Evolutionary conservation across 2,329 filamentous ascomycete genomes (phyloP).

Genomic region (Fusarium luffae): DNA sequence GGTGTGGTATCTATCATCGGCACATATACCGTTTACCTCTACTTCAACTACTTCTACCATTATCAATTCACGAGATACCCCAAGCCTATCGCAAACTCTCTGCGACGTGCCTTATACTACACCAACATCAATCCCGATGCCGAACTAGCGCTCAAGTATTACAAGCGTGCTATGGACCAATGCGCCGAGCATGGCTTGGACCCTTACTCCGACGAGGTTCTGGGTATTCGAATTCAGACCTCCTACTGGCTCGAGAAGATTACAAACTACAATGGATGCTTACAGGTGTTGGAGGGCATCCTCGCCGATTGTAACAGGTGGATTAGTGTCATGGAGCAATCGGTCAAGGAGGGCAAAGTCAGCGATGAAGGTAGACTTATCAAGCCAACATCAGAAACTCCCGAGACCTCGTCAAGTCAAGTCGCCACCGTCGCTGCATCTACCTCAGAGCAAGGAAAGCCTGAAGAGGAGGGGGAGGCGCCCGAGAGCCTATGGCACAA

Average conservation of each 20-base stretch:
- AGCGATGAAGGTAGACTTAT: slow-evolving; percentile 53
- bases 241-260: slow-evolving; percentile 83
- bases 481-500: slow-evolving; percentile 65
- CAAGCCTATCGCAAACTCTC: slow-evolving; percentile 76
- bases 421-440: slow-evolving; percentile 4
- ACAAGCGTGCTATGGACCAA: slow-evolving; percentile 79
- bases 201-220: slow-evolving; percentile 88
- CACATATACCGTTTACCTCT: slow-evolving; percentile 53
- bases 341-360: slow-evolving; percentile 59
- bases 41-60: slow-evolving; percentile 67
- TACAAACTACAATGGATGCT: slow-evolving; percentile 74
- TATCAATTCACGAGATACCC: slow-evolving; percentile 69
- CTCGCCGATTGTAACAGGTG: slow-evolving; percentile 74
- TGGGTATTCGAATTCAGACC: slow-evolving; percentile 88
- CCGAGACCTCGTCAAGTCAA: slow-evolving; percentile 7
- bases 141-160: slow-evolving; percentile 82
- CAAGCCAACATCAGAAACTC: slow-evolving; percentile 26
- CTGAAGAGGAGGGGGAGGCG: slow-evolving; percentile 42
- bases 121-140: slow-evolving; percentile 81
- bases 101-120: slow-evolving; percentile 89
- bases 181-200: slow-evolving; percentile 82
- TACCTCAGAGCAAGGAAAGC: slow-evolving; percentile 35
- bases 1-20: slow-evolving; percentile 46
- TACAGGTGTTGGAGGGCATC: slow-evolving; percentile 82
- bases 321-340: slow-evolving; percentile 66